Evolutionary conservation across 2,329 filamentous ascomycete genomes (phyloP).

Genomic region (Xylaria sp.): DNA sequence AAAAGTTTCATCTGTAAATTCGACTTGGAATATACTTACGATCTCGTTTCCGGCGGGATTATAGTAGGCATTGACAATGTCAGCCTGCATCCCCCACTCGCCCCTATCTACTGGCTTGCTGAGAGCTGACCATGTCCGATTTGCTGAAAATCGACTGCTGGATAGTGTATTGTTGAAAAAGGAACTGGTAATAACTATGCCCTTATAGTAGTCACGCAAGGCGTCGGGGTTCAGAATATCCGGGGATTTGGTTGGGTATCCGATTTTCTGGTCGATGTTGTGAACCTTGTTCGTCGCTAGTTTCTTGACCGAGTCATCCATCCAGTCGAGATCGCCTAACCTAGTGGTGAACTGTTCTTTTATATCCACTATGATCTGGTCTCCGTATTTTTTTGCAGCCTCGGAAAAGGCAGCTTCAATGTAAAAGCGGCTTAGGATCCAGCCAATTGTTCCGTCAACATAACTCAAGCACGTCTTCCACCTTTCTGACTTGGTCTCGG

Average conservation of each 20-base stretch:
- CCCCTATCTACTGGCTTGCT: slow-evolving; percentile 64
- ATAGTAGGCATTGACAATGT: slow-evolving; percentile 66
- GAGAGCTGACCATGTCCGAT: slow-evolving; percentile 59
- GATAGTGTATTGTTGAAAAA: slow-evolving; percentile 64
- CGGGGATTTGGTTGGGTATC: slow-evolving; percentile 65
- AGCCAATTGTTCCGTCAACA: slow-evolving; percentile 64
- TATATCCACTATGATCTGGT: slow-evolving; percentile 73
- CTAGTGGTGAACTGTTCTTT: slow-evolving; percentile 65
- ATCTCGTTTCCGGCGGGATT: slow-evolving; percentile 67
- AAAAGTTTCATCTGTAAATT: background rate
- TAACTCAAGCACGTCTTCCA: slow-evolving; percentile 68
- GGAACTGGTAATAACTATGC: slow-evolving; percentile 54
- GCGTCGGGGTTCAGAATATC: slow-evolving; percentile 62
- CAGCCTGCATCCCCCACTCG: slow-evolving; percentile 65
- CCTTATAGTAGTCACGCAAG: slow-evolving; percentile 59
- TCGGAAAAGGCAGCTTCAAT: slow-evolving; percentile 71
- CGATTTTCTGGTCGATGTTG: slow-evolving; percentile 69
- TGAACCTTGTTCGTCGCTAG: slow-evolving; percentile 66
- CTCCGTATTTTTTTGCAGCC: slow-evolving; percentile 68
- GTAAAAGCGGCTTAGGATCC: slow-evolving; percentile 75
- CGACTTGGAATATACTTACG: slow-evolving; percentile 34
- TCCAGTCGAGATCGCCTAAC: slow-evolving; percentile 52
- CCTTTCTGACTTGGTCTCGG: slow-evolving; percentile 65
- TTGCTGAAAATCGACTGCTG: slow-evolving; percentile 50
- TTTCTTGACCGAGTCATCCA: slow-evolving; percentile 67